Percentiles rank a stretch among this genome's conserved stretches.
Conservation (phyloP, 371 early-diverging fungal species). For the Mortierella sp. region DNA sequence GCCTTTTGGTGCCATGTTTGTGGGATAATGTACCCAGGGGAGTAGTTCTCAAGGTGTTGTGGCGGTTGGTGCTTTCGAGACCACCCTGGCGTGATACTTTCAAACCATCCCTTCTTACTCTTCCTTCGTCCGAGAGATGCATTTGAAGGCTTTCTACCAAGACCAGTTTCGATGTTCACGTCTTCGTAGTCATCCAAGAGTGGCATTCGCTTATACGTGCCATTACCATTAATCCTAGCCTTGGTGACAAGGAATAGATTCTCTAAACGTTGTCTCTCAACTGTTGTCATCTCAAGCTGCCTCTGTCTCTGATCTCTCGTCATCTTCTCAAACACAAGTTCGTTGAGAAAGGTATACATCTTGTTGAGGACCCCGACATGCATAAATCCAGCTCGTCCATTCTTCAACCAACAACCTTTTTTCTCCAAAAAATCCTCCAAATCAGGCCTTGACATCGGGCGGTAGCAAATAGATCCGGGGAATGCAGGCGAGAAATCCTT, state of each 20-base stretch:
- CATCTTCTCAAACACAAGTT: slow-evolving; percentile 56
- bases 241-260: slow-evolving; percentile 47
- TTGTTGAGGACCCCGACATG: slow-evolving; percentile 65
- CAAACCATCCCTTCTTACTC: slow-evolving; percentile 53
- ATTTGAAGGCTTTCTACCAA: slow-evolving; percentile 20
- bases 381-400: slow-evolving; percentile 59
- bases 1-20: slow-evolving; percentile 57
- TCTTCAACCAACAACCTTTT: slow-evolving; percentile 63
- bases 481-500: slow-evolving; percentile 69
- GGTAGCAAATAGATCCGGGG: slow-evolving; percentile 66
- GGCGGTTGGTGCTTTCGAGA: slow-evolving; percentile 2
- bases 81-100: slow-evolving; percentile 53
- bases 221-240: slow-evolving; percentile 39
- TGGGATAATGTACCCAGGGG: slow-evolving; percentile 54
- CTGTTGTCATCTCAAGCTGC: slow-evolving; percentile 47
- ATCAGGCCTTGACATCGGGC: slow-evolving; percentile 63
- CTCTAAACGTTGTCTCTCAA: slow-evolving; percentile 45
- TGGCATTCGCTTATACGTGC: slow-evolving; percentile 38
- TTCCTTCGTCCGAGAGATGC: slow-evolving; percentile 3
- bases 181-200: slow-evolving; percentile 1
- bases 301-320: slow-evolving; percentile 42
- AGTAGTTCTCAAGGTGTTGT: slow-evolving; percentile 23
- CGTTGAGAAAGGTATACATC: slow-evolving; percentile 61
- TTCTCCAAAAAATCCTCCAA: slow-evolving; percentile 65
- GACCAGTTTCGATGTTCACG: not conserved